A percentile compares a stretch with the other conserved stretches of the same genome.
Evolutionary conservation across 1,284 basidiomycete species (phyloP).

Genomic region (Leccinum glutinopallens): DNA sequence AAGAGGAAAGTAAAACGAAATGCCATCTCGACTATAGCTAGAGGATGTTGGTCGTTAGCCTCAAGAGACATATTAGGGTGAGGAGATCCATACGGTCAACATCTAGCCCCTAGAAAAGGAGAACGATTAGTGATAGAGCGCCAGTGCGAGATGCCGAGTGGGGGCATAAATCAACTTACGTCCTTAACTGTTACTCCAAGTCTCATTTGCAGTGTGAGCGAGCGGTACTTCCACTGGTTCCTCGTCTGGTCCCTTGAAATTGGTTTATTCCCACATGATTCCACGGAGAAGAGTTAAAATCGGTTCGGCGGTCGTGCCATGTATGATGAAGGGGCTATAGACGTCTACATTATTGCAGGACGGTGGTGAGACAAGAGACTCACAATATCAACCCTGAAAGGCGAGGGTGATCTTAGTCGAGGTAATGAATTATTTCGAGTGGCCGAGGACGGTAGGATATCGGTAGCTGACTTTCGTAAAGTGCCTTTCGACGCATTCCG

Average conservation of each 20-base stretch:
- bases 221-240: conserved; percentile 23
- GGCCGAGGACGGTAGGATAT: conserved; percentile 4
- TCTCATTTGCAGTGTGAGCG: background rate
- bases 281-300: conserved; percentile 20
- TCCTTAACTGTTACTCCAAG: background rate
- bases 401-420: conserved; percentile 30
- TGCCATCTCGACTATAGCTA: too few species aligned
- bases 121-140: background rate
- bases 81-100: background rate
- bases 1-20: too few species aligned
- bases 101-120: background rate
- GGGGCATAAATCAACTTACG: background rate
- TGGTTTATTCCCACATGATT: background rate
- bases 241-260: conserved; percentile 10
- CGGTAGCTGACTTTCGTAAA: conserved; percentile 13
- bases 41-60: too few species aligned
- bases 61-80: background rate
- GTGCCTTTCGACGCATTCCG: conserved; percentile 8
- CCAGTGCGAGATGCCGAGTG: background rate
- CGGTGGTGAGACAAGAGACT: conserved; percentile 9
- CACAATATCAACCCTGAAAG: conserved; percentile 32
- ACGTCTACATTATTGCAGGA: conserved; percentile 12
- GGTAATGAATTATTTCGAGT: conserved; percentile 23
- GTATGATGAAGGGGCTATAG: conserved; percentile 34
- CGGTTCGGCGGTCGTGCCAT: conserved; percentile 31